These are phyloP conservation scores for Alternaria arborescens DNA, from an alignment of 2,329 filamentous ascomycete genomes.

Conservation along the genomic window DNA sequence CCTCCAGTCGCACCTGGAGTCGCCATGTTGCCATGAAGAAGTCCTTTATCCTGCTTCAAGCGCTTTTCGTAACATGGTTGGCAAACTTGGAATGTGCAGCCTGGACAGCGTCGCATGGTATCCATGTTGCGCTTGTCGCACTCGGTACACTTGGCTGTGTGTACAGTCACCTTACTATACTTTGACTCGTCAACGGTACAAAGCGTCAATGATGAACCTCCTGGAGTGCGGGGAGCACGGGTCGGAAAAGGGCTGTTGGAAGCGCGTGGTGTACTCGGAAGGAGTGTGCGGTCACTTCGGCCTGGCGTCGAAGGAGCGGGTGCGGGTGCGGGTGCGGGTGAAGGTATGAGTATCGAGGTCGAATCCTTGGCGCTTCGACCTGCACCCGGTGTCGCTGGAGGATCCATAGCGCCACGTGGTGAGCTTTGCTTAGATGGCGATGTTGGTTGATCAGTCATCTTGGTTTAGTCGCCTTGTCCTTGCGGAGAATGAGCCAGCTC, in stretches of 20 bases:
- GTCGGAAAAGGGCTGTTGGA: slow-evolving; percentile 7
- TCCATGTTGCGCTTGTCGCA: slow-evolving; percentile 46
- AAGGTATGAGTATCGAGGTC: neutral
- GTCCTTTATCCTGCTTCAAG: slow-evolving; percentile 15
- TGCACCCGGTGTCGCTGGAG: slow-evolving; percentile 2
- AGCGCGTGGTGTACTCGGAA: neutral
- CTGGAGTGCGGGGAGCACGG: slow-evolving; percentile 21
- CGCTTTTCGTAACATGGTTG: slow-evolving; percentile 34
- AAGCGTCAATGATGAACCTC: neutral
- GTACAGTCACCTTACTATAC: slow-evolving; percentile 36
- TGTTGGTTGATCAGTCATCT: neutral
- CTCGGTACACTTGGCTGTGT: slow-evolving; percentile 50
- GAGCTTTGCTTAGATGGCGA: neutral
- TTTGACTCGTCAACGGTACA: slow-evolving; percentile 33
- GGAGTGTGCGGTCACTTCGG: neutral
- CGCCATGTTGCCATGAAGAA: slow-evolving; percentile 37
- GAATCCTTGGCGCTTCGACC: neutral
- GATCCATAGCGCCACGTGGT: neutral
- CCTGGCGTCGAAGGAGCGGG: neutral
- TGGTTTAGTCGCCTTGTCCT: neutral
- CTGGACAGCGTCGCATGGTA: slow-evolving; percentile 44
- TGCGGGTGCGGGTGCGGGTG: neutral
- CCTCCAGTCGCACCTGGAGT: neutral
- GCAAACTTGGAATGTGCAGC: slow-evolving; percentile 48
- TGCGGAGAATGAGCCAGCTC: neutral